Percentiles rank a stretch among this genome's conserved stretches.
Conservation (phyloP, 108 stramenopile genomes). For the Fragilariopsis cylindrus region DNA sequence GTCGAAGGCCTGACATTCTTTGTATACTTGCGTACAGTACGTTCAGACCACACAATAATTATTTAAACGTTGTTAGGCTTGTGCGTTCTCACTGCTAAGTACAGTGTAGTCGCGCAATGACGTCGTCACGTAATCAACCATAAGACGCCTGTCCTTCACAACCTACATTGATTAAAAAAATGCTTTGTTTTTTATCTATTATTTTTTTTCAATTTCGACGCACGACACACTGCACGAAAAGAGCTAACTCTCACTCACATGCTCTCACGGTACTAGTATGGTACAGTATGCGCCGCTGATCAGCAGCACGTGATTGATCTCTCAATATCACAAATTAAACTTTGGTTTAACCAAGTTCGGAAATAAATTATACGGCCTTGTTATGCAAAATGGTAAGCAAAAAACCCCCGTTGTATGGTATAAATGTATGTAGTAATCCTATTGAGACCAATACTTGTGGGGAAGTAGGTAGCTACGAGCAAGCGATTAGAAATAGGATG, state of each 20-base stretch:
- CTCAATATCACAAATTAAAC: neutral
- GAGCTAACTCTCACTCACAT: neutral
- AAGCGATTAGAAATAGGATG: neutral
- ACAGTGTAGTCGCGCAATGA: too few relatives aligned
- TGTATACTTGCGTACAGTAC: neutral
- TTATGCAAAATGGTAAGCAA: constrained; percentile 15
- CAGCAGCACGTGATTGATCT: neutral
- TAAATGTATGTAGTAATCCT: neutral
- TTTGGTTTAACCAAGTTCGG: constrained; percentile 11
- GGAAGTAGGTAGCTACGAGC: neutral
- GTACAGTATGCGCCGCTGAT: neutral
- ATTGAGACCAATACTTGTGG: neutral
- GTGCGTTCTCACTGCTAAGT: neutral
- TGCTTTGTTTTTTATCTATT: neutral
- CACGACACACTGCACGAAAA: neutral
- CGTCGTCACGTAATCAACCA: neutral
- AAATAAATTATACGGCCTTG: constrained; percentile 6
- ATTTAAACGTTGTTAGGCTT: neutral
- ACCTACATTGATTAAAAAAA: neutral
- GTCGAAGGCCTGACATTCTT: neutral
- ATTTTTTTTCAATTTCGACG: too few relatives aligned
- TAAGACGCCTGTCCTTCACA: neutral
- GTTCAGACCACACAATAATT: neutral
- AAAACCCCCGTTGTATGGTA: neutral
- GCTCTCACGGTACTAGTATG: neutral